Base-by-base conservation (phyloP, 345 rosid species). In the Salix arbutifolia region DNA sequence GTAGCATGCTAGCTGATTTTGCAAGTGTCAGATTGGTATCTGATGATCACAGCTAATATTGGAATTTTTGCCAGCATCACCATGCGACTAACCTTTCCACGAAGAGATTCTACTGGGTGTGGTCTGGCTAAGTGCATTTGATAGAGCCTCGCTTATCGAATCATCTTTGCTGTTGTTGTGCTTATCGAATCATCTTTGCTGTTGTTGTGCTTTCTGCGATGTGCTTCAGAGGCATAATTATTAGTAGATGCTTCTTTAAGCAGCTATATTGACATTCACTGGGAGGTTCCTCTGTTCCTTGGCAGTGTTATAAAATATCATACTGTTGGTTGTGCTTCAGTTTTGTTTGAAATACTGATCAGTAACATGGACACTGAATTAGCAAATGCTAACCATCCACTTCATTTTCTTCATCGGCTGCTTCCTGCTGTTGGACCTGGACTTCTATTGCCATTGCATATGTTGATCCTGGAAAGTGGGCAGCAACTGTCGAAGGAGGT, bases 381-480 rank as follows among this genome's bases (percentile, higher is more conserved):
- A 65, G 80, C 66, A 76, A 84, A 58, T 80, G 70, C 77, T 75
- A 85, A 84, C 77, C 78, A 84, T 78, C 83, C 60, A 69, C 80
- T 79, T 8, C 83, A 85, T 58, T 79, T 84, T 73, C 83, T 88
- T 75, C 80, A 80, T 73, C 90, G 88, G 42, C 72, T 87, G 82
- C 86, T 90, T 83, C 97, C 97, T 70, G 86, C 85, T 42, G 50
- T 89, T 77, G 80, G 89, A 64, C 97, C 97, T 0, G 97, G 80
- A 21, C 90, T 94, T 83, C 81, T 96, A 84, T 94, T 79, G 83
- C 99, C 72, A 75, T 91, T 25, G 93, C 93, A 78, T 96, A 96
- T 85, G 85, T 96, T 62, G 98, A 96, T 84, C 98, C 97, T 56
- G 97, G 97, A 67, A 96, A 94, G 86, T 94, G 98, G 99, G 97